Base-by-base conservation (phyloP, 2,329 filamentous ascomycete species). In the Pestalotiopsis sp. region DNA sequence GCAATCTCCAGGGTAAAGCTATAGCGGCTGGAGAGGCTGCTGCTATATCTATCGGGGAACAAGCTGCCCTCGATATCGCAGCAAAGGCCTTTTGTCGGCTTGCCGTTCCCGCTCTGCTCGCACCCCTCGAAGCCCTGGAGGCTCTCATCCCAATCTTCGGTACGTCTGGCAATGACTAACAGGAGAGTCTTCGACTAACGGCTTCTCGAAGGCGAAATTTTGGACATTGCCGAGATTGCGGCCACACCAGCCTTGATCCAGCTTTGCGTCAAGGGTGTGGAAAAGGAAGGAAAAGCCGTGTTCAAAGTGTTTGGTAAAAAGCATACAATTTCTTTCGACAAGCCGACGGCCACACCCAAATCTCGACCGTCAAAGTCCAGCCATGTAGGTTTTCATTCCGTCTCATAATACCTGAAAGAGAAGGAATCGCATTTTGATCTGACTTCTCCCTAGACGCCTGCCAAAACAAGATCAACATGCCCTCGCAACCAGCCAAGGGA, bases 81-180 rank as follows among this genome's bases (percentile, higher is more conserved):
- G 78, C 79, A 0, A 80, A 78, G 61, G 77, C 74, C 1, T 79
- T 80, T 64, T 81, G 78, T 69, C 64, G 78, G 17, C 66, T 79
- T 31, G 78, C 78, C 3, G 74, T 81, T 7, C 75, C 78, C 2
- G 79, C 77, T 27, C 58, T 76, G 17, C 61, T 68, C 3, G 69
- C 67, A 9, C 70, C 69, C 0, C 52, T 76, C 41, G 73, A 76
- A 58, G 57, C 74, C 0, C 45, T 73, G 12, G 74, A 77, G 67
- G 72, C 70, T 59, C 17, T 70, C 2, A 76, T 77, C 23, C 75
- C 75, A 1, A 73, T 76, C 27, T 17, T 76, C 12, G 67, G 66
- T 68, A 39, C 38, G 61, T 11, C 11, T 14, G 31, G 3, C 4
- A n/a, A 39, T 13, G 1, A 17, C 17, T 45, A 7, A 20, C 17